phyloP scores from a whole-genome alignment of 192 early-diverging fungal genomes.

The Backusella sp. region DNA sequence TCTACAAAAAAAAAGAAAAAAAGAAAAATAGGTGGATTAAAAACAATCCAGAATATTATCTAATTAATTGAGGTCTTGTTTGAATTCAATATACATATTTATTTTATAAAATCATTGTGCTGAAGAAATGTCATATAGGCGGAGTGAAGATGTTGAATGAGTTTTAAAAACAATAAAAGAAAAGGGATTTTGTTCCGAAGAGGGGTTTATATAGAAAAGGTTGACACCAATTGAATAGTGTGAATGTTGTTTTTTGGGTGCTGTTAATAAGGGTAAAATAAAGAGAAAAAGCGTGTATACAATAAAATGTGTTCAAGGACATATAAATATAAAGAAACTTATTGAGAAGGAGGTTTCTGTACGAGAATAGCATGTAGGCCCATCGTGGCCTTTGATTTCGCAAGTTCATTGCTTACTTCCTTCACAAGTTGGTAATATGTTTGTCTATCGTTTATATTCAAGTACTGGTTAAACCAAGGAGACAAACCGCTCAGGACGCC shows the following conservation, averaged over 20 bases:
- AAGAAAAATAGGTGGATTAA: neutral
- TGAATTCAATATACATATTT: neutral
- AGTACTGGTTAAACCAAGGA: conserved; percentile 11
- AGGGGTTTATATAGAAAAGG: neutral
- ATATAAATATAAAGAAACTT: neutral
- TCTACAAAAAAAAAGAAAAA: neutral
- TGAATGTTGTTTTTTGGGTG: neutral
- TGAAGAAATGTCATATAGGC: neutral
- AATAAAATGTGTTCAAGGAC: neutral
- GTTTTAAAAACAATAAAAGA: neutral
- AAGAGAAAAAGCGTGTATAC: neutral
- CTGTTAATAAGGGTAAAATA: neutral
- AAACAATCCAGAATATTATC: no score
- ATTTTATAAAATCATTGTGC: neutral
- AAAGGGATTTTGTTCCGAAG: neutral
- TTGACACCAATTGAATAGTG: no score
- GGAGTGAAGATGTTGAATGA: neutral
- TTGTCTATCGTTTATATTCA: conserved; percentile 2
- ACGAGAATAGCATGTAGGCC: conserved; percentile 28
- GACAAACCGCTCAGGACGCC: conserved; percentile 11
- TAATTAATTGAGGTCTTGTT: no score
- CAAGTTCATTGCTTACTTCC: conserved; percentile 1
- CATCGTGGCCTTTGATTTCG: conserved; percentile 16
- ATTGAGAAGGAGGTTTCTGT: conserved; percentile 12
- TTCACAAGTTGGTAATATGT: neutral